These are phyloP conservation scores for Colletotrichum tropicicola DNA, from an alignment of 2,329 filamentous ascomycete species.

Conservation along the genomic window DNA sequence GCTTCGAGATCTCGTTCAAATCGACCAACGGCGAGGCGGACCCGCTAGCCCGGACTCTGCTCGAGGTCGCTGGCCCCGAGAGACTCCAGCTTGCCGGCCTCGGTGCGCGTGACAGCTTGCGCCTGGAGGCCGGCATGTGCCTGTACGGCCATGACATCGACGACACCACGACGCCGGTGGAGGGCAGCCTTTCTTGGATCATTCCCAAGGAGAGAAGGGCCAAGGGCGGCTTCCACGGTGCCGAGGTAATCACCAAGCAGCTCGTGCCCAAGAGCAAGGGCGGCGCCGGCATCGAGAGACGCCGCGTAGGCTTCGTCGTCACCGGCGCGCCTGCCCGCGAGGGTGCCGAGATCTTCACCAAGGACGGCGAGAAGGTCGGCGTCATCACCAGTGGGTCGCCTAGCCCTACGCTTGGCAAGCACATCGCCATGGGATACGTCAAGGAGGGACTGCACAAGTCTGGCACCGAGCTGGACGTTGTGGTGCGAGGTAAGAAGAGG, in stretches of 20 bases:
- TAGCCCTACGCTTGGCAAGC: slow-evolving; percentile 84
- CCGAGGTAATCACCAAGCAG: slow-evolving; percentile 79
- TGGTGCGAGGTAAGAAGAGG: slow-evolving; percentile 80
- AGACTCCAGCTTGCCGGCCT: slow-evolving; percentile 83
- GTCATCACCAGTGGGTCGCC: slow-evolving; percentile 90
- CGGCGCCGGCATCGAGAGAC: slow-evolving; percentile 72
- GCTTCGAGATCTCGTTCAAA: slow-evolving; percentile 90
- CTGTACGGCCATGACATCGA: slow-evolving; percentile 99
- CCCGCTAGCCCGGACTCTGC: slow-evolving; percentile 67
- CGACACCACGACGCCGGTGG: slow-evolving; percentile 72
- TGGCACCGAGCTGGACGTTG: slow-evolving; percentile 81
- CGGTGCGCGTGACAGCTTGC: slow-evolving; percentile 89
- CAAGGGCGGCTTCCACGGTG: slow-evolving; percentile 83
- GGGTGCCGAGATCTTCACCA: slow-evolving; percentile 79
- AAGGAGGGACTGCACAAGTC: slow-evolving; percentile 83
- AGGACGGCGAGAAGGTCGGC: slow-evolving; percentile 75
- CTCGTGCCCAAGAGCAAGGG: slow-evolving; percentile 78
- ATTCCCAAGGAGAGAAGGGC: slow-evolving; percentile 79
- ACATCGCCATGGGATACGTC: slow-evolving; percentile 96
- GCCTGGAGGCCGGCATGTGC: slow-evolving; percentile 97
- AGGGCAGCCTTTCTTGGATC: slow-evolving; percentile 75
- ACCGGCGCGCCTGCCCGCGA: slow-evolving; percentile 91
- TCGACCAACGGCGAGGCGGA: slow-evolving; percentile 46
- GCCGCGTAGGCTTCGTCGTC: slow-evolving; percentile 83
- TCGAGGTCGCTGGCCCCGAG: slow-evolving; percentile 67